Conservation (phyloP, 2,329 filamentous ascomycete genomes). For the Mycogone perniciosa region DNA sequence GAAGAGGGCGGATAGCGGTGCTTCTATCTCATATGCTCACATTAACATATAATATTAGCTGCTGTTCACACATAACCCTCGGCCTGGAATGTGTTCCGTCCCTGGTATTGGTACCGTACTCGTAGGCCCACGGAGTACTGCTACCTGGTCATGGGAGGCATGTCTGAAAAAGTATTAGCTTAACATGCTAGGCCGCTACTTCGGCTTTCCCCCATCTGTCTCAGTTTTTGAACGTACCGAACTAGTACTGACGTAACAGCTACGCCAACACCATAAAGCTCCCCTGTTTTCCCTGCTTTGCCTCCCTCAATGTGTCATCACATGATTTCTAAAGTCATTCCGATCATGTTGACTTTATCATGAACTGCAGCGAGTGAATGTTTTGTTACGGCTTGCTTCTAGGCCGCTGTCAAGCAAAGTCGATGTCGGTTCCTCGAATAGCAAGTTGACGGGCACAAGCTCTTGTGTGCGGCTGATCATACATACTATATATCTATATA, state of each 20-base stretch:
- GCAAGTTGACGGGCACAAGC: neutral
- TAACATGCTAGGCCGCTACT: conserved; percentile 2
- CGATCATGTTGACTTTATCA: neutral
- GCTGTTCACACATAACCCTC: too few species aligned
- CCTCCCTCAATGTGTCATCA: neutral
- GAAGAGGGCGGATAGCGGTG: too few species aligned
- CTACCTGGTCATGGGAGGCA: too few species aligned
- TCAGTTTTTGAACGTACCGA: neutral
- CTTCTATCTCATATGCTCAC: too few species aligned
- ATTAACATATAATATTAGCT: too few species aligned
- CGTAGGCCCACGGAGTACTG: too few species aligned
- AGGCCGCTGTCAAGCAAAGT: neutral
- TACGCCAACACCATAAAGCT: conserved; percentile 5
- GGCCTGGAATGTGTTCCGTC: too few species aligned
- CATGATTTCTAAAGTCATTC: neutral
- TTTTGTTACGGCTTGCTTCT: neutral
- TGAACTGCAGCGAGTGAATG: conserved; percentile 1
- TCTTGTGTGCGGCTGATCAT: neutral
- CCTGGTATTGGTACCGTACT: too few species aligned
- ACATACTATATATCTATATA: neutral
- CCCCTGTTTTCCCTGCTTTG: neutral
- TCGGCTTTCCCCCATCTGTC: neutral
- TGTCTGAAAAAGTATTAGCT: too few species aligned
- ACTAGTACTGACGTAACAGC: conserved; percentile 10
- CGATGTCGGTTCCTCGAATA: neutral